phyloP scores from a whole-genome alignment of 441 rosid genomes.

The Melastoma candidum region DNA sequence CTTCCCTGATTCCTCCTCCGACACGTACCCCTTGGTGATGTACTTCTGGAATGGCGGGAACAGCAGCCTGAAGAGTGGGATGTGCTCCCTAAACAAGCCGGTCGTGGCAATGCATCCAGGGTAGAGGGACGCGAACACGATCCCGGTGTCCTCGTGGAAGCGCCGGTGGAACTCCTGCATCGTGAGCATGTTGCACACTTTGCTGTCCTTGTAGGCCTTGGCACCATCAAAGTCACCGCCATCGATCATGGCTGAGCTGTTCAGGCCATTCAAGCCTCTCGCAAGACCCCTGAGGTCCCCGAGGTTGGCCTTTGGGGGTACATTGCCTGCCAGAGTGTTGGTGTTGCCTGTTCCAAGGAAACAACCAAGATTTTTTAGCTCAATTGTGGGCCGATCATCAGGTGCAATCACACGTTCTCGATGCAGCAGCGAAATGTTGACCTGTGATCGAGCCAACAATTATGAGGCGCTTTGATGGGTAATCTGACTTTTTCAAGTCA shows the following conservation, averaged over 20 bases:
- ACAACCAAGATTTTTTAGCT: neutral
- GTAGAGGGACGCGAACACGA: slow-evolving; percentile 78
- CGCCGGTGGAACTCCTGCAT: slow-evolving; percentile 89
- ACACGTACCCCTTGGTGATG: slow-evolving; percentile 84
- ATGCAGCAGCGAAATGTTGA: slow-evolving; percentile 5
- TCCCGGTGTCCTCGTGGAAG: slow-evolving; percentile 70
- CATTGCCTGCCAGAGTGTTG: slow-evolving; percentile 85
- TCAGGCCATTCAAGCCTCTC: slow-evolving; percentile 52
- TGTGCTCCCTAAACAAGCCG: slow-evolving; percentile 81
- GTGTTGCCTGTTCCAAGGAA: slow-evolving; percentile 53
- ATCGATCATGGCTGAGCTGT: slow-evolving; percentile 74
- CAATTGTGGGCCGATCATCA: no score
- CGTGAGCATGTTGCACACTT: slow-evolving; percentile 87
- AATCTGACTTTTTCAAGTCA: slow-evolving; percentile 63
- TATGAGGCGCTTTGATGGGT: slow-evolving; percentile 70
- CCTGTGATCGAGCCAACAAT: slow-evolving; percentile 94
- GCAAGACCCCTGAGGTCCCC: slow-evolving; percentile 84
- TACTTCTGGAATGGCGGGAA: slow-evolving; percentile 94
- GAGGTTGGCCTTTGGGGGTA: slow-evolving; percentile 86
- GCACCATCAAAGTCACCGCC: slow-evolving; percentile 95
- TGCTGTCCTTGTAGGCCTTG: slow-evolving; percentile 91
- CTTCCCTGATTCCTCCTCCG: slow-evolving; percentile 88
- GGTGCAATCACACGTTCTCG: neutral
- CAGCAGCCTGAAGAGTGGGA: slow-evolving; percentile 63
- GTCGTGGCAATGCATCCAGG: slow-evolving; percentile 98